These are phyloP conservation scores for Candida quercuum DNA, from an alignment of 805 yeast genomes.

Conservation along the genomic window DNA sequence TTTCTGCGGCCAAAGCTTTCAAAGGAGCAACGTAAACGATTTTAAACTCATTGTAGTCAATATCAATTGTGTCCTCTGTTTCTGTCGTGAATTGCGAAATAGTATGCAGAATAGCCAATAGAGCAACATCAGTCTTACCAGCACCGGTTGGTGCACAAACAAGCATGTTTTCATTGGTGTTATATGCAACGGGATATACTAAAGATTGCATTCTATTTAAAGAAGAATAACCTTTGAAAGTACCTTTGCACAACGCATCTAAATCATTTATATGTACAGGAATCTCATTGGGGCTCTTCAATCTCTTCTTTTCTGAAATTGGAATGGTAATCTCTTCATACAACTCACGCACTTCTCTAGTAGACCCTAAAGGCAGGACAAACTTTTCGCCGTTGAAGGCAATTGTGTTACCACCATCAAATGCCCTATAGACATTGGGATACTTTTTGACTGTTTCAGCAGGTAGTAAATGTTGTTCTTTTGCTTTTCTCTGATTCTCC, in stretches of 20 bases:
- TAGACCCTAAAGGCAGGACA: conserved; percentile 76
- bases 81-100: conserved; percentile 65
- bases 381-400: conserved; percentile 79
- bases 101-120: conserved; percentile 72
- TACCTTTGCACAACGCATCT: conserved; percentile 76
- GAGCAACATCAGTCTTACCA: conserved; percentile 93
- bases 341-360: conserved; percentile 50
- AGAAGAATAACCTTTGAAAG: conserved; percentile 72
- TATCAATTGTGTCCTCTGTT: conserved; percentile 47
- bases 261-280: conserved; percentile 56
- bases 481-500: conserved; percentile 43
- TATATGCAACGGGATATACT: conserved; percentile 87
- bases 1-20: conserved; percentile 94
- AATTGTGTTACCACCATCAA: conserved; percentile 62
- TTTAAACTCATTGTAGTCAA: conserved; percentile 81
- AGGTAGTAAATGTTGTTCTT: conserved; percentile 43
- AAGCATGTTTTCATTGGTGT: conserved; percentile 89
- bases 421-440: conserved; percentile 82
- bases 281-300: conserved; percentile 34
- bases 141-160: conserved; percentile 99
- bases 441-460: conserved; percentile 46
- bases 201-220: conserved; percentile 86
- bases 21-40: conserved; percentile 90
- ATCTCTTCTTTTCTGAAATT: conserved; percentile 45
- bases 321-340: conserved; percentile 88